Evolutionary conservation across 1,284 basidiomycete genomes (phyloP), one percentile per base, ranked within the genome.

Genomic region (Pseudozyma hubeiensis): DNA sequence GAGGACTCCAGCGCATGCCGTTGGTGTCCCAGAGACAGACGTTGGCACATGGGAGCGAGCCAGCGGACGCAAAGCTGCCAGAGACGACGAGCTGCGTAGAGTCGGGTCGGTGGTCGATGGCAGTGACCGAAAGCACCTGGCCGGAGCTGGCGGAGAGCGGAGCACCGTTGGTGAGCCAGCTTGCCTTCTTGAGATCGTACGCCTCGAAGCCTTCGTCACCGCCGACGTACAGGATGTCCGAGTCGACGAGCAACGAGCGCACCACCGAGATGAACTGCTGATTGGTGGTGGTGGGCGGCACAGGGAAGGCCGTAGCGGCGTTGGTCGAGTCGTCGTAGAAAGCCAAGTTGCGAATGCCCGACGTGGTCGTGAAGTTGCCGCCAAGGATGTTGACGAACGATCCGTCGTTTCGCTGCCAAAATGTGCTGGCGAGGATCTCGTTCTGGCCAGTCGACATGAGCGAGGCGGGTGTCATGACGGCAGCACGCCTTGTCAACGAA

Each of bases 41-140:
- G 2, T 89, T 91, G 37, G 89, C 88, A 85, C 96, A 98, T 0
- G 86, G 84, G 17, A 92, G 85, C 0, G 90, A 88, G 8, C 94
- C 95, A 1, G 92, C 93, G 45, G 89, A 88, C 0, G 89, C 86
- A 78, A 99, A 98, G 16, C 90, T 90, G 30, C 96, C 96, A 3
- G 91, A 93, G 6, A 96, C 91, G 53, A 97, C 87, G 55, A 98
- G 84, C 3, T 87, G 88, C 53, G 90, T 88, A 31, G 89, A 85
- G 78, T 90, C 88, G 6, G 89, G 88, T 0, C 92, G 89, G 58
- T 88, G 87, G 6, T 89, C 88, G 78, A 98, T 89, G 0, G 90
- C 90, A 48, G 91, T 90, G 63, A 97, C 91, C 31, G 90, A 86
- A 14, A 92, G 90, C 17, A 86, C 81, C 30, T 67, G 62, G 3